Percentiles rank a stretch among this genome's conserved stretches.
Evolutionary conservation across 2,329 filamentous ascomycete species (phyloP).

Genomic region (Fusarium gaditjirri): DNA sequence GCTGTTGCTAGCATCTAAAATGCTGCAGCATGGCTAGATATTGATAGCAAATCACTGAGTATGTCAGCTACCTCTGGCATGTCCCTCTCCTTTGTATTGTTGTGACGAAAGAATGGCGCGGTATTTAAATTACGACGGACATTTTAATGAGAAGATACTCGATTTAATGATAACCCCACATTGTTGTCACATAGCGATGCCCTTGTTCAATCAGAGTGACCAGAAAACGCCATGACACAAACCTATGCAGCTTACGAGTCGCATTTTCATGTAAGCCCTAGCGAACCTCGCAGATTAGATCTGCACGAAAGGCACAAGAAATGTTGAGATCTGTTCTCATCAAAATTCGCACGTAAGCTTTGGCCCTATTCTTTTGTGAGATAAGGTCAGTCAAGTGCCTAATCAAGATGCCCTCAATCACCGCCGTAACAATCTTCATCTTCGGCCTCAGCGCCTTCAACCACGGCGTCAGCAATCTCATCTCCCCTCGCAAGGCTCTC

Average conservation of each 20-base stretch:
- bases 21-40: not conserved
- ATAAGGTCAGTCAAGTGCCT: not conserved
- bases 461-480: conserved; percentile 21
- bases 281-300: not conserved
- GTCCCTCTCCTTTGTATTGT: not conserved
- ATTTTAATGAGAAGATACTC: not conserved
- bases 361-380: rapidly evolving
- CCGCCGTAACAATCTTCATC: conserved; percentile 14
- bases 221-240: not conserved
- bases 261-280: not conserved
- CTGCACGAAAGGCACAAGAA: not conserved
- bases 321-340: not conserved
- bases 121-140: not conserved
- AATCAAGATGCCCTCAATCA: not conserved
- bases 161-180: not conserved
- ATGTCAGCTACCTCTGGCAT: conserved; percentile 18
- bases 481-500: conserved; percentile 25
- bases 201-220: not conserved
- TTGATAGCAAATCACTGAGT: not conserved
- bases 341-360: not conserved
- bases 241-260: not conserved
- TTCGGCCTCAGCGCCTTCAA: conserved; percentile 29
- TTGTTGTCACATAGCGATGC: rapidly evolving
- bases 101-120: not conserved
- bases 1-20: conserved; percentile 12